Base-by-base conservation (phyloP, 1,139 yeast genomes). In the Suhomyces atakaporum region DNA sequence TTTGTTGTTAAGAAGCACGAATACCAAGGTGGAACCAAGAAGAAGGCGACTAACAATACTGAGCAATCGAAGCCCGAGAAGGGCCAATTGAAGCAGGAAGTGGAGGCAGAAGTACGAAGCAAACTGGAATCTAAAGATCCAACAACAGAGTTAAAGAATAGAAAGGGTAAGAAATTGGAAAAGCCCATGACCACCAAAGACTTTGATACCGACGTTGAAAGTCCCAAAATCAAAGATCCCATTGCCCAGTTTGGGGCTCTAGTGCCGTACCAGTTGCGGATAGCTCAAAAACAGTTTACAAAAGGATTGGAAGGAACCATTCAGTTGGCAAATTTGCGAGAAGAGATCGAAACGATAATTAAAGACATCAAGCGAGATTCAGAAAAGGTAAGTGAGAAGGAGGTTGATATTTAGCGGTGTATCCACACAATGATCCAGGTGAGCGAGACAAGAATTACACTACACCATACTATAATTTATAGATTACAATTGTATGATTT, bases 161-260 rank as follows among this genome's bases (percentile, higher is more conserved):
- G 26, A 21, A 33, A 33, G 23, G 15, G 22, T n/a, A 31, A 15
- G 31, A 32, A 25, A 15, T 26, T 28, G 13, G 29, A 24, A 27
- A 27, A 19, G 27, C 27, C 6, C 16, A 29, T 8, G 25, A 19
- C 13, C 25, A 24, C 14, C 20, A 18, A 15, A 18, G 11, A 3
- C n/a, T 9, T 5, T 4, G 20, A 24, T 21, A 16, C 28, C 12
- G 23, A 26, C 10, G 26, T 28, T 9, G 23, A n/a, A n/a, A n/a
- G n/a, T n/a, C n/a, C n/a, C n/a, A n/a, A 21, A 13, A 23, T 32
- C 10, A 31, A 46, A 33, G 70, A 76, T 47, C 80, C 81, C 0
- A 55, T 75, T 8, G 40, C 53, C 26, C 79, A 75, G 60, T 77
- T 77, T 56, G 80, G 81, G 0, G 67, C 67, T 0, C 46, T 77